These are phyloP conservation scores for Pythium volutum DNA, from an alignment of 352 stramenopile genomes.

Conservation along the genomic window DNA sequence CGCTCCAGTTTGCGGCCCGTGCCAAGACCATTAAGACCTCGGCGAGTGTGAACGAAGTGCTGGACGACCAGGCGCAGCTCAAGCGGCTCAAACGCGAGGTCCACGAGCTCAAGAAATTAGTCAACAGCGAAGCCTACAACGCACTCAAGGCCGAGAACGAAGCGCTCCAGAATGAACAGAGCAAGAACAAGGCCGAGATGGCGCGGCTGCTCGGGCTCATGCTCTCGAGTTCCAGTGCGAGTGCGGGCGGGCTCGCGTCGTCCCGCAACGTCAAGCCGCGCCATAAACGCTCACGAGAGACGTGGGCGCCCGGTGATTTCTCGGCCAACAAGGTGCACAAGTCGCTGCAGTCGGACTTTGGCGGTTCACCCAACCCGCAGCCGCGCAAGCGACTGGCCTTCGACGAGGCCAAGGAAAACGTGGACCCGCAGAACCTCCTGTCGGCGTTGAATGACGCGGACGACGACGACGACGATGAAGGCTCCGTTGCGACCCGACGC, in stretches of 20 bases:
- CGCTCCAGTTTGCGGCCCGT: slow-evolving; percentile 90
- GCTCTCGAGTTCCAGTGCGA: slow-evolving; percentile 43
- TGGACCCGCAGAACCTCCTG: slow-evolving; percentile 40
- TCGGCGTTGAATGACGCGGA: slow-evolving; percentile 9
- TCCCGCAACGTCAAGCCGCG: slow-evolving; percentile 29
- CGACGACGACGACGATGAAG: slow-evolving; percentile 10
- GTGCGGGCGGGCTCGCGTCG: slow-evolving; percentile 15
- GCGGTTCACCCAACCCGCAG: slow-evolving; percentile 30
- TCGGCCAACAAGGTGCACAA: slow-evolving; percentile 19
- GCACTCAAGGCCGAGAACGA: slow-evolving; percentile 74
- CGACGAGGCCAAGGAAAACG: slow-evolving; percentile 45
- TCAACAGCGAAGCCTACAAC: slow-evolving; percentile 46
- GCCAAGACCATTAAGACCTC: slow-evolving; percentile 89
- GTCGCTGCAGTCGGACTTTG: slow-evolving; percentile 8
- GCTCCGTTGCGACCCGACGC: slow-evolving; percentile 4
- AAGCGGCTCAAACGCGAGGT: slow-evolving; percentile 70
- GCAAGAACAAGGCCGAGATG: slow-evolving; percentile 57
- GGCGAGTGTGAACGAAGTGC: slow-evolving; percentile 84
- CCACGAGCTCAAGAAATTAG: slow-evolving; percentile 60
- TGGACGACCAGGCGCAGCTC: slow-evolving; percentile 90
- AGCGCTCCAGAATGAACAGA: slow-evolving; percentile 52
- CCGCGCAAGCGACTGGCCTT: slow-evolving; percentile 26
- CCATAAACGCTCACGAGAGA: slow-evolving; percentile 56
- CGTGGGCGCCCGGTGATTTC: slow-evolving; percentile 73
- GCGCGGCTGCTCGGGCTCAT: slow-evolving; percentile 55